Evolutionary conservation across 148 eudicot genomes (phyloP).

Genomic region (Rheum nobile): DNA sequence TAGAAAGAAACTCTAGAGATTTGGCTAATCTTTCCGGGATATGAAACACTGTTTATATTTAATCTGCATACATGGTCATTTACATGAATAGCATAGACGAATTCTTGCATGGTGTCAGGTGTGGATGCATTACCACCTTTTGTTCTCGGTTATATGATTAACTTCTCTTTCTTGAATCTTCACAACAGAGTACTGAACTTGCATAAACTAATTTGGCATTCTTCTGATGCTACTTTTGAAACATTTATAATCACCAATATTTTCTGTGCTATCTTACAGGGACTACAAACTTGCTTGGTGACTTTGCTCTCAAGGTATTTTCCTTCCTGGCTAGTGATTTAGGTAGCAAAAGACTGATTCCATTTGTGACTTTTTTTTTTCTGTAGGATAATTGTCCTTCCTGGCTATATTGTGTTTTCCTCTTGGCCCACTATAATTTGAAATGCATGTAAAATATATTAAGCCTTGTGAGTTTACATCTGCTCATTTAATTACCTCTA

Average conservation of each 20-base stretch:
- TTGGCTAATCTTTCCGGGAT: background rate
- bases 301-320: constrained; percentile 80
- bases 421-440: background rate
- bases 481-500: background rate
- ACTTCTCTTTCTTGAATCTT: background rate
- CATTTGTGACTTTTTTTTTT: no score
- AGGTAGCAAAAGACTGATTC: no score
- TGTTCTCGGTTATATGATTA: background rate
- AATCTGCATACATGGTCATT: background rate
- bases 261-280: constrained; percentile 39
- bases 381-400: background rate
- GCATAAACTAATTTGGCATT: background rate
- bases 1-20: background rate
- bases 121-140: background rate
- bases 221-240: background rate
- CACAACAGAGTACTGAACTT: background rate
- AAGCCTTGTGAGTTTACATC: background rate
- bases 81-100: background rate
- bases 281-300: constrained; percentile 94
- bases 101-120: background rate
- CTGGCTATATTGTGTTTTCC: no score
- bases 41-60: background rate
- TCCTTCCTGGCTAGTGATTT: background rate
- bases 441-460: background rate
- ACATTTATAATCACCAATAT: background rate